Conservation (phyloP, 2,329 filamentous ascomycete species). For the Fusarium sp. region DNA sequence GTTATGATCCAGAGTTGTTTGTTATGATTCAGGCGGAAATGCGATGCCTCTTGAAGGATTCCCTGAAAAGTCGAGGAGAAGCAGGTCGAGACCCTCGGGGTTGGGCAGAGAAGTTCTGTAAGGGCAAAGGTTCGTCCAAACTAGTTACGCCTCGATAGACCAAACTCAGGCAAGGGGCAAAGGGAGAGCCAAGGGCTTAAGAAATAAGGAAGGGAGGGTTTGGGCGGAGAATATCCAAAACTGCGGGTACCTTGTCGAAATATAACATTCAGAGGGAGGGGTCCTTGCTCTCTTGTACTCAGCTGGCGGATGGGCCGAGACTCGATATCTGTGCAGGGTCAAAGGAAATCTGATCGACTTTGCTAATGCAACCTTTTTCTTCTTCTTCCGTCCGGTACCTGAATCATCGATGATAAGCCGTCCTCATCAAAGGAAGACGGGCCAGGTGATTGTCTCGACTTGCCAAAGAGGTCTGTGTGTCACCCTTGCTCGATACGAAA, state of each 20-base stretch:
- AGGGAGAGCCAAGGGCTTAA: constrained; percentile 38
- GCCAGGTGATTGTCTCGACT: constrained; percentile 50
- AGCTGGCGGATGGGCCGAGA: constrained; percentile 38
- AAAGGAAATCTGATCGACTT: constrained; percentile 32
- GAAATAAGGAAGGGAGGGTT: constrained; percentile 43
- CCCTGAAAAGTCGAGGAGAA: constrained; percentile 26
- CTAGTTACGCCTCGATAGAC: constrained; percentile 25
- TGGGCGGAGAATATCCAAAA: constrained; percentile 36
- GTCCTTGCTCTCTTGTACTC: constrained; percentile 48
- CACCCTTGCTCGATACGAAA: constrained; percentile 42
- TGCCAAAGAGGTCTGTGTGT: constrained; percentile 49
- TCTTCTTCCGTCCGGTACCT: constrained; percentile 47
- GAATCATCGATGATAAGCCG: constrained; percentile 44
- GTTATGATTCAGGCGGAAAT: constrained; percentile 41
- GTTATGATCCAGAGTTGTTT: constrained; percentile 47
- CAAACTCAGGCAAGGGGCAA: constrained; percentile 26
- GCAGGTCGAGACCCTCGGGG: constrained; percentile 19
- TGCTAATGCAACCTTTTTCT: constrained; percentile 45
- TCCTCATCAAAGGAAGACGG: constrained; percentile 43
- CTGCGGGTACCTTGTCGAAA: constrained; percentile 31
- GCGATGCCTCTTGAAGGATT: constrained; percentile 38
- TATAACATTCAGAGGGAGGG: constrained; percentile 44
- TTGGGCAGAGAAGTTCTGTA: constrained; percentile 1
- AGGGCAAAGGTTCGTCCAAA: constrained; percentile 26
- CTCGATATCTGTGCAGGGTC: constrained; percentile 33